Evolutionary conservation across 805 yeast genomes (phyloP), one percentile per base, ranked within the genome.

Genomic region (Metschnikowia picachoensis): DNA sequence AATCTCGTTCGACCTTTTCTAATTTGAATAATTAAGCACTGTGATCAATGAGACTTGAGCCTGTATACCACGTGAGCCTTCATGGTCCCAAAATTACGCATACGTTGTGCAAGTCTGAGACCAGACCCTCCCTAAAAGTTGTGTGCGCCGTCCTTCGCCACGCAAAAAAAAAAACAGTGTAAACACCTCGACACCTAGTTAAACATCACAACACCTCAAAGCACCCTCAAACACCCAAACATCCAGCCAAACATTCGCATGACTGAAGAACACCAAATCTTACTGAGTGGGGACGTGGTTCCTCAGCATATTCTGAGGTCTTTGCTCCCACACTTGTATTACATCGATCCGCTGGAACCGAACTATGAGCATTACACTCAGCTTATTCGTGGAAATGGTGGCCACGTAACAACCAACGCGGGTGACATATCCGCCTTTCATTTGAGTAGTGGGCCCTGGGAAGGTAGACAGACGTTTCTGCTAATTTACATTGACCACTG

Each of bases 401-500:
- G 47, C 17, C 43, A 44, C 29, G 10, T 44, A 30, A 38, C 43
- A 10, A 14, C 45, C 27, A 10, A 38, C 35, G 15, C 25, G 34
- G 16, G 41, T 38, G 29, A 43, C 44, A 15, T 28, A 12, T 17
- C 43, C 27, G 39, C 47, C 4, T 33, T 13, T 16, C 50, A 46
- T 32, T 44, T 55, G 41, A 46, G 52, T 25, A 33, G 46, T 41
- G 37, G 30, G 27, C 46, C 51, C 8, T 44, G 48, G 50, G 33
- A 40, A 9, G 48, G 39, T 37, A 37, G 50, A 13, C 42, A 34
- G 12, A 47, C 51, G n/a, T 48, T 42, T 12, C 40, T 41, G 41
- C 45, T 55, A 28, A 37, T 25, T 17, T 53, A 43, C 35, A 46
- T 55, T 3, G 50, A 53, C 20, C 53, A 53, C n/a, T 37, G 48